These are phyloP conservation scores for Rubroboletus satanas DNA, from an alignment of 768 basidiomycete genomes.

Conservation along the genomic window DNA sequence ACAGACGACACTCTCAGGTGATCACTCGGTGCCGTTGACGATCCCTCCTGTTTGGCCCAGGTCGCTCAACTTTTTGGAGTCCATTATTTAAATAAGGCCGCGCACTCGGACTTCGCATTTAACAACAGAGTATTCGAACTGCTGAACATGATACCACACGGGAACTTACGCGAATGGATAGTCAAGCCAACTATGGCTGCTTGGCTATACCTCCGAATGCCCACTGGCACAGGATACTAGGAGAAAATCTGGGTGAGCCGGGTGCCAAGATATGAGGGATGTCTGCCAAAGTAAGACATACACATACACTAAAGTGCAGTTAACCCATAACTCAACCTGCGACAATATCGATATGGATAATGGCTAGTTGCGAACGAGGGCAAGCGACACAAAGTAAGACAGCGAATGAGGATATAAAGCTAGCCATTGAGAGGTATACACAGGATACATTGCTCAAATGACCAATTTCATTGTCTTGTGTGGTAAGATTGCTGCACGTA, in stretches of 20 bases:
- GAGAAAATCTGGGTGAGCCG: conserved; percentile 93
- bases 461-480: background rate
- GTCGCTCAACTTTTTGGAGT: conserved; percentile 75
- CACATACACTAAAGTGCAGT: no score
- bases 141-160: conserved; percentile 64
- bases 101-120: conserved; percentile 87
- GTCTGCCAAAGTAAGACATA: no score
- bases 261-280: no score
- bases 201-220: conserved; percentile 82
- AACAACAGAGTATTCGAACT: conserved; percentile 67
- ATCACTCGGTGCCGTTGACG: conserved; percentile 44
- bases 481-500: background rate
- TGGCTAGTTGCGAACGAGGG: no score
- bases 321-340: no score
- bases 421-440: background rate
- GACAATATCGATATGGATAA: no score
- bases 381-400: no score
- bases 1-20: conserved; percentile 53
- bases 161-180: conserved; percentile 82
- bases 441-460: background rate
- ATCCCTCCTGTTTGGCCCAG: conserved; percentile 44
- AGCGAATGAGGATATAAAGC: no score
- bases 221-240: conserved; percentile 69
- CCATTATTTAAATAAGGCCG: conserved; percentile 88
- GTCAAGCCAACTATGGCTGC: conserved; percentile 91